Base-by-base conservation (phyloP, 371 early-diverging fungal species). In the Paraphysoderma sedebokerense region DNA sequence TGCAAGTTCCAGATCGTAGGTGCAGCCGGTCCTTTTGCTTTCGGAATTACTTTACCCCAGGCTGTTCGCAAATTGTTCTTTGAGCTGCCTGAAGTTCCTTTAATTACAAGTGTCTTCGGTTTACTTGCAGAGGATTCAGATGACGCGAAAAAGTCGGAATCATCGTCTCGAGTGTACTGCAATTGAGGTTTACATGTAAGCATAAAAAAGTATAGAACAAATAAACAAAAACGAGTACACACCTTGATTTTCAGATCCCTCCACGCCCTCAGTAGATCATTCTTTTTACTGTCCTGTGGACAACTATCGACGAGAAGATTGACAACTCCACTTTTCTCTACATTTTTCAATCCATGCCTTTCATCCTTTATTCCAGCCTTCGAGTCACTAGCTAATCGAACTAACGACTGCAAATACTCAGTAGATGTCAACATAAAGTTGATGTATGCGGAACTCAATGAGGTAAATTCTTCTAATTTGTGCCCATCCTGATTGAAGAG, bases 261-360 rank as follows among this genome's bases (percentile, higher is more conserved):
- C 80, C 77, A 81, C 0, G 69, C 74, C 15, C 74, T 62, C 28
- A 81, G 57, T 57, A 86, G 58, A 26, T 76, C 80, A 28, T 57
- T 61, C 49, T 67, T 68, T 56, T 79, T 77, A n/a, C 55, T 63
- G 9, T 67, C 68, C 5, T 62, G 52, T 47, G 76, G 72, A 50
- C 74, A 46, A 44, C 74, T 50, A 15, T 70, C 68, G 27, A 68
- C 72, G 6, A 72, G 62, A 15, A 66, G 72, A 37, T 63, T 59
- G 26, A 76, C 54, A 41, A 73, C 59, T 54, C 42, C 45, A 45
- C 44, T 28, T 40, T 44, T 37, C 46, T 36, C 22, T 40, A 47
- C 51, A 52, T 57, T 11, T 34, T 44, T 15, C 11, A 32, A 20
- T 33, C 44, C 28, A 29, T 17, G 6, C 22, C n/a, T 37, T 73